These are phyloP conservation scores for Acer negundo DNA, from an alignment of 345 rosid genomes.

Conservation along the genomic window DNA sequence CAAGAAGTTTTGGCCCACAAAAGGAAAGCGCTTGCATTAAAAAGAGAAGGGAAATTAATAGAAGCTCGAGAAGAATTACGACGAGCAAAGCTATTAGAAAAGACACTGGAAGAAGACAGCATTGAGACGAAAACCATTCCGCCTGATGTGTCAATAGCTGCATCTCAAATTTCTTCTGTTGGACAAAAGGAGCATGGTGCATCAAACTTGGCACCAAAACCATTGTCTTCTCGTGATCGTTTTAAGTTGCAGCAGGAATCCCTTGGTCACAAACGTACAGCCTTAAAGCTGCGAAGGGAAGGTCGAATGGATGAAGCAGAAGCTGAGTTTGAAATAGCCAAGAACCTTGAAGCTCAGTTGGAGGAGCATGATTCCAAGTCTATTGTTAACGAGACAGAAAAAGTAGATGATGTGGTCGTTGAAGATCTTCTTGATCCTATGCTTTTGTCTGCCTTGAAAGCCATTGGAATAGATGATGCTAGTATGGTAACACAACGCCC, in stretches of 20 bases:
- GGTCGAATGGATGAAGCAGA: conserved; percentile 85
- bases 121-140: conserved; percentile 30
- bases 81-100: conserved; percentile 78
- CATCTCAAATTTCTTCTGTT: conserved; percentile 31
- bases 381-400: conserved; percentile 25
- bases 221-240: conserved; percentile 78
- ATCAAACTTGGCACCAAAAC: conserved; percentile 49
- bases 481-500: conserved; percentile 24
- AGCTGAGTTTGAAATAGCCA: conserved; percentile 87
- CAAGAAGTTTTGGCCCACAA: conserved; percentile 71
- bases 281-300: conserved; percentile 83
- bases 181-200: conserved; percentile 44
- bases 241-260: conserved; percentile 90
- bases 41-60: conserved; percentile 76
- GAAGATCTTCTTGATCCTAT: conserved; percentile 96
- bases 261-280: conserved; percentile 79
- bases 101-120: conserved; percentile 44
- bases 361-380: conserved; percentile 62
- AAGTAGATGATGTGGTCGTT: conserved; percentile 47
- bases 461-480: conserved; percentile 63
- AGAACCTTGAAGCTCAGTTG: conserved; percentile 81
- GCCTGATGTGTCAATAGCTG: conserved; percentile 21
- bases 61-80: conserved; percentile 86
- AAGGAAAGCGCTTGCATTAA: conserved; percentile 76
- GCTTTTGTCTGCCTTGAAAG: conserved; percentile 76